Evolutionary conservation across 2,329 filamentous ascomycete species (phyloP), one percentile per base, ranked within the genome.

Genomic region (Chrysosporium keratinophilum): DNA sequence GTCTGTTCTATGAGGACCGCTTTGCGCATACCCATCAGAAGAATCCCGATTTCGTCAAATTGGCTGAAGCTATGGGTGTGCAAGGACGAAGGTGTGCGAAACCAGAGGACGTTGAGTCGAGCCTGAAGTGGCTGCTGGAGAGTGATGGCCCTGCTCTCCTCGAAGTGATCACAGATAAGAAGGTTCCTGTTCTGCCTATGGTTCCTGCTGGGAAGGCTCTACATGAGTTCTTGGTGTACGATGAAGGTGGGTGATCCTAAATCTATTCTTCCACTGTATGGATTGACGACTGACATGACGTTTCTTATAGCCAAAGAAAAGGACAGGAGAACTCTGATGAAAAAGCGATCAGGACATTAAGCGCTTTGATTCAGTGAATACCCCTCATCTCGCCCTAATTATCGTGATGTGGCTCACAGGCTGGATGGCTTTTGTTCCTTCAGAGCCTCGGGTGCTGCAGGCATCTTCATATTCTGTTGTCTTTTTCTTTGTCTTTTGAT

Each of bases 11-110:
- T 75, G 86, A 95, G 70, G 89, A 96, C 67, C 83, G 91, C 62
- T 97, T 83, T 70, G 71, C 88, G 35, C 90, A 95, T 70, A 96
- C 91, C 0, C 91, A 97, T 70, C 90, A 95, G 74, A 78, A 81
- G 67, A 97, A 97, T 71, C 89, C 91, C n/a, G 83, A 96, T 69
- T 97, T 97, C 68, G 87, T 91, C 72, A 95, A 93, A 76, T 77
- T 97, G 45, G 82, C 88, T 34, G 87, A 96, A 60, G 84, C 91
- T 19, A 97, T 97, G 91, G 83, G 84, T 58, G 79, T 97, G 12
- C 84, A 89, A 69, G 82, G 83, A 55, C 77, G 85, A 53, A 79
- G 85, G 57, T 82, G 85, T 57, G 73, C 78, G 52, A 87, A 87
- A 69, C 83, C 88, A 0, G 83, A 83, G 3, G 89, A 95, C 56